phyloP scores from a whole-genome alignment of 768 basidiomycete genomes.

The Serendipita vermifera region DNA sequence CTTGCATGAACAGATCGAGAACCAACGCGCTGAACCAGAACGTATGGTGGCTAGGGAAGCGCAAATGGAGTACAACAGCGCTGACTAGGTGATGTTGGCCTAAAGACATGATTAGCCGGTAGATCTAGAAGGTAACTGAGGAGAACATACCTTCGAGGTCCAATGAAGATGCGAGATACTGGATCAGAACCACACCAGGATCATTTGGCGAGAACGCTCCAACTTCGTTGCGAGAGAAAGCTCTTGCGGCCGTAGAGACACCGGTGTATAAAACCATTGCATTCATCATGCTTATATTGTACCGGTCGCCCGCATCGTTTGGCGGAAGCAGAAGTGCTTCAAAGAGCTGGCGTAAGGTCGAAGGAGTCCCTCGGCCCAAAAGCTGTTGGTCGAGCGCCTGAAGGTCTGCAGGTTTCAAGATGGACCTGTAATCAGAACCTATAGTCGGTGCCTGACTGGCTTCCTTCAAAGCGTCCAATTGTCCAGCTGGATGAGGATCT shows the following conservation, averaged over 20 bases:
- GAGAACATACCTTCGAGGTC: slow-evolving; percentile 72
- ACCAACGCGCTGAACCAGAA: slow-evolving; percentile 93
- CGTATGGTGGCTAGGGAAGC: slow-evolving; percentile 97
- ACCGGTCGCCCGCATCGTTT: slow-evolving; percentile 42
- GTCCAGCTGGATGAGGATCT: slow-evolving; percentile 45
- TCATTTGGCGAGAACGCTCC: slow-evolving; percentile 70
- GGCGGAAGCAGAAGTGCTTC: slow-evolving; percentile 49
- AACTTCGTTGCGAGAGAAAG: slow-evolving; percentile 71
- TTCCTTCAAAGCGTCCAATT: slow-evolving; percentile 58
- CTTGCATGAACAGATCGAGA: slow-evolving; percentile 73
- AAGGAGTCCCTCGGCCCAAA: slow-evolving; percentile 55
- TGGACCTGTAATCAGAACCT: slow-evolving; percentile 78
- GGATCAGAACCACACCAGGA: slow-evolving; percentile 72
- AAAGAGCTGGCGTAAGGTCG: slow-evolving; percentile 64
- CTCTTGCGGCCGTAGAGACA: slow-evolving; percentile 81
- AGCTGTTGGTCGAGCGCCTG: slow-evolving; percentile 80
- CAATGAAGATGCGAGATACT: slow-evolving; percentile 68
- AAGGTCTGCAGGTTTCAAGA: slow-evolving; percentile 69
- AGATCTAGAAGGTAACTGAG: not conserved
- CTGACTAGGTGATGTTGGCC: slow-evolving; percentile 92
- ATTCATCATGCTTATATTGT: slow-evolving; percentile 85
- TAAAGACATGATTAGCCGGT: slow-evolving; percentile 23
- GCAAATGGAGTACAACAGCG: slow-evolving; percentile 86
- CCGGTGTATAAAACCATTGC: slow-evolving; percentile 93
- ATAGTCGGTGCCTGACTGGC: slow-evolving; percentile 89